Base-by-base conservation (phyloP, 495 filamentous ascomycete genomes). In the Parmelia sp. region DNA sequence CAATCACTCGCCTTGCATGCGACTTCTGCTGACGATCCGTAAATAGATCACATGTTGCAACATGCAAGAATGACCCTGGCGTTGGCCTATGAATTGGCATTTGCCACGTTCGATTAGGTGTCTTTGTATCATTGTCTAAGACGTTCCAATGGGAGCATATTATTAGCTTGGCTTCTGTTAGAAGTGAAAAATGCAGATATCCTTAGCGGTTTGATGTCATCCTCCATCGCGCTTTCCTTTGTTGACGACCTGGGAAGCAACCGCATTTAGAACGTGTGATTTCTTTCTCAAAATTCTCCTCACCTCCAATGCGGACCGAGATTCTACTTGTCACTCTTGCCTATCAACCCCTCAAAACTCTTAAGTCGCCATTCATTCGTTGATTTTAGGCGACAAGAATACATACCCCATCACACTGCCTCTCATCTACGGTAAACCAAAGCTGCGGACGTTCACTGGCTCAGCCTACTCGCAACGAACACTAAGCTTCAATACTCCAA, bases 51-150 rank as follows among this genome's bases (percentile, higher is more conserved):
- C 74, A 99, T 99, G 94, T 80, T 96, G 61, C 90, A 99, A 77
- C 94, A 99, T 74, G 94, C 92, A 1, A 89, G 88, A 74, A 80
- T 99, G 83, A 96, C 91, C 31, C 77, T 97, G 59, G 90, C 87
- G 2, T 84, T 97, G 70, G 92, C 86, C 19, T 96, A 95, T 71
- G 94, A 99, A 80, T 75, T 96, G 65, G 92, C 85, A 4, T 86
- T 88, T 75, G 80, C 88, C 35, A 77, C 87, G 29, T 80, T 83
- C 59, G 71, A 75, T 55, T 78, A 68, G 60, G 9, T 31, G 21
- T 2, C 21, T 44, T n/a, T 40, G 37, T 29, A 12, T 19, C 27
- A 11, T 31, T 33, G 7, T 29, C 27, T 65, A 44, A 14, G 1
- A 35, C 23, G 15, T 15, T 25, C 33, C 12, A 31, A 36, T 60